phyloP scores from a whole-genome alignment of 106 monocot genomes.

The Gastrodia elata region DNA sequence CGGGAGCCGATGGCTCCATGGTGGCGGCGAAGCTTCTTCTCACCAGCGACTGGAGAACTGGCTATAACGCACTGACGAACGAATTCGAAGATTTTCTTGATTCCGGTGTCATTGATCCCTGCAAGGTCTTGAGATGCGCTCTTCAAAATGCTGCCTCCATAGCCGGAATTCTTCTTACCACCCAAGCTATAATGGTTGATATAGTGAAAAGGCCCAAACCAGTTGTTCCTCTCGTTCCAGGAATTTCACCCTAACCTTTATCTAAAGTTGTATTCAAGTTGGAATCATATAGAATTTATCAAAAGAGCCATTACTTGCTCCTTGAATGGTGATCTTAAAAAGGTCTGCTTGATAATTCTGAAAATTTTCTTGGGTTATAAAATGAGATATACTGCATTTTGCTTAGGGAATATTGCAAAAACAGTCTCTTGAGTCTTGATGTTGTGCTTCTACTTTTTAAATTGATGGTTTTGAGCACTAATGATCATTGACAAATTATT shows the following conservation, averaged over 20 bases:
- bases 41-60: constrained; percentile 53
- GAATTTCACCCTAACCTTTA: constrained; percentile 38
- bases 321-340: too few species aligned
- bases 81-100: constrained; percentile 60
- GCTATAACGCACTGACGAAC: constrained; percentile 81
- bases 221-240: constrained; percentile 63
- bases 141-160: constrained; percentile 91
- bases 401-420: too few species aligned
- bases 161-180: constrained; percentile 70
- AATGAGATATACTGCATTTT: too few species aligned
- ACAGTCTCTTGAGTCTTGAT: too few species aligned
- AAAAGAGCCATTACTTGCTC: too few species aligned
- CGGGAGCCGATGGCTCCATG: constrained; percentile 60
- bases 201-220: constrained; percentile 59
- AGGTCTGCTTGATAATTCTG: too few species aligned
- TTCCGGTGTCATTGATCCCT: constrained; percentile 83
- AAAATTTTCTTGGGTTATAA: too few species aligned
- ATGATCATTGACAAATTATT: too few species aligned
- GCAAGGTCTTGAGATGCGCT: constrained; percentile 76
- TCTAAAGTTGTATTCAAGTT: not conserved
- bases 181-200: constrained; percentile 81
- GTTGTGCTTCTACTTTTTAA: too few species aligned
- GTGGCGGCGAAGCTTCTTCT: constrained; percentile 83
- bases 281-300: not conserved
- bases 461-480: too few species aligned